Conservation (phyloP, 129 eudicot genomes). For the Centaurea solstitialis region DNA sequence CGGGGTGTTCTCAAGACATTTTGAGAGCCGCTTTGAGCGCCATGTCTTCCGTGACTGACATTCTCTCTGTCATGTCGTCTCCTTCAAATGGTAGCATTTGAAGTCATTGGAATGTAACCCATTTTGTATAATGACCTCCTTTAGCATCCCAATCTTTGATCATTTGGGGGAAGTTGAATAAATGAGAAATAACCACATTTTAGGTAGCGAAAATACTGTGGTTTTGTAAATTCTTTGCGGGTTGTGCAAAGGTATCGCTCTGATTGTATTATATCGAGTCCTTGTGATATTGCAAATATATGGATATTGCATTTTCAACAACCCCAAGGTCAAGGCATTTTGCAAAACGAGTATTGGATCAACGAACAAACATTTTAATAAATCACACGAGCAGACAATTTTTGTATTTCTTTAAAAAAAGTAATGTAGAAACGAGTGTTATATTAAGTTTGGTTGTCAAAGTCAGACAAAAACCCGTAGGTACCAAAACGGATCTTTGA, state of each 20-base stretch:
- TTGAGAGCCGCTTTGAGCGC: constrained; percentile 83
- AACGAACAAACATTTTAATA: not conserved
- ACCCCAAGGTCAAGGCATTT: not conserved
- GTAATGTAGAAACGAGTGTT: too few species aligned
- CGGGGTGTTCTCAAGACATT: constrained; percentile 94
- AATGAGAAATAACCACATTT: constrained; percentile 16
- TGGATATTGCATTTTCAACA: not conserved
- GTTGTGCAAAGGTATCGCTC: constrained; percentile 21
- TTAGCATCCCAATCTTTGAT: constrained; percentile 25
- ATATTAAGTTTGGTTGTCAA: too few species aligned
- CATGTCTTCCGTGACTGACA: constrained; percentile 78
- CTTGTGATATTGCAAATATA: not conserved
- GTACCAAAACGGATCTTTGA: too few species aligned
- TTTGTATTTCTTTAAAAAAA: not conserved
- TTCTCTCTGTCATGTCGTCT: constrained; percentile 80
- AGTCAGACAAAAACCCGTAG: too few species aligned
- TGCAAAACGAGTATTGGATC: not conserved
- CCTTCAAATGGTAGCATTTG: constrained; percentile 47
- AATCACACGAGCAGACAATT: not conserved
- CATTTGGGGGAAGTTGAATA: constrained; percentile 22
- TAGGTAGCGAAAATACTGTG: constrained; percentile 12
- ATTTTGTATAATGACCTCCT: constrained; percentile 12
- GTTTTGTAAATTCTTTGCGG: constrained; percentile 29
- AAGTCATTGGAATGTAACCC: not conserved
- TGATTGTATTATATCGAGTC: not conserved